Base-by-base conservation (phyloP, 148 eudicot genomes). In the Vaccinium darrowii region DNA sequence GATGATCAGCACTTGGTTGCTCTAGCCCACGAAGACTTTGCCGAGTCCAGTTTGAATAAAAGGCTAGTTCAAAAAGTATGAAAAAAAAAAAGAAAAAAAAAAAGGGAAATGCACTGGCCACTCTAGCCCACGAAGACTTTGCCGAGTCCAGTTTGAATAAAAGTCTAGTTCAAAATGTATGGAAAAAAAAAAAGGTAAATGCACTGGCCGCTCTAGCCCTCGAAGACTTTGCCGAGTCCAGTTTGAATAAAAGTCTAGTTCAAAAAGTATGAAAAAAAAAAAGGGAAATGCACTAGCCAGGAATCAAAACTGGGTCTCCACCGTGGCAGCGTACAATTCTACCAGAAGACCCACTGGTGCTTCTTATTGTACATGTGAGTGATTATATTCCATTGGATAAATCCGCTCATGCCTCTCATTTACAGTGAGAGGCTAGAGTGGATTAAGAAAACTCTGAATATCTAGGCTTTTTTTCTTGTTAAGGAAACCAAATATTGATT, bases 231-330 rank as follows among this genome's bases (percentile, higher is more conserved):
- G 43, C 39, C 5, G 87, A 87, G 33, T 27, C 6, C 36, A 23
- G 73, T 25, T 67, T 67, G 73, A 67, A 25, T 67, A 67, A 10
- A 67, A 39, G 43, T 14, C 3, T 14, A 25, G 9, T 1, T 65
- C 33, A 65, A 65, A 65, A 65, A 19, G 8, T 30, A 30, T 30
- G 33, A 65, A 65, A 65, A n/a, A 23, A 2, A 2, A 2, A 2
- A 30, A 1, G 33, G 33, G 33, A 30, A 30, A 30, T 30, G 33
- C 33, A 30, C 33, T 30, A 1, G 33, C 33, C 33, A 30, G 1
- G 93, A 89, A 90, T 91, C 90, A 91, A 90, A 90, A 89, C 93
- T 92, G 90, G 92, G 92, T 92, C 90, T 90, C 90, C 90, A 89
- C 93, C 91, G 91, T 91, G 93, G 93, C 93, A 91, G 93, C 27